Evolutionary conservation across 2,329 filamentous ascomycete genomes (phyloP), one percentile per base, ranked within the genome.

Genomic region (Chrysosporium keratinophilum): DNA sequence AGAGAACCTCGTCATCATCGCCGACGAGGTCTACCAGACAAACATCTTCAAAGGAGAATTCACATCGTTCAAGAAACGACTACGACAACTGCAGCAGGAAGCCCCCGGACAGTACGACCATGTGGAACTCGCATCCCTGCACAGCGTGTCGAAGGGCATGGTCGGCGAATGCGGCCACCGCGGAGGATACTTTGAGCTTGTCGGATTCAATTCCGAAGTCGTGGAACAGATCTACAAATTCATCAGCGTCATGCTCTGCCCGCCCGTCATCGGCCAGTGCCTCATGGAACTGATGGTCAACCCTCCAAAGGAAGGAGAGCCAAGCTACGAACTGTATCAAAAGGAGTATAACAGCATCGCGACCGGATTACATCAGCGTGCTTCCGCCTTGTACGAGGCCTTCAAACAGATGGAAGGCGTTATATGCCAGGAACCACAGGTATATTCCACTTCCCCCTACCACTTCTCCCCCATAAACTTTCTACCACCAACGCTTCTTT

Each of bases 1-100:
- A 69, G 82, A 96, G 76, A 82, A 84, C 62, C 79, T 98, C 23
- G 89, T 97, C 54, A 77, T 97, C 60, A 81, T 98, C 64, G 93
- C 93, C 50, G 93, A 98, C 66, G 93, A 98, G 72, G 93, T 98
- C 37, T 98, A 98, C 80, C 93, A 98, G 75, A 97, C 93, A 67
- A 98, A 98, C 71, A 87, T 98, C 63, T 98, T 98, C 74, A 76
- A 86, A 58, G 93, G 93, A 70, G 79, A 91, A 69, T 98, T 98
- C 77, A 82, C 87, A 74, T 94, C 87, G 65, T 97, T 98, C 84
- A 97, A 97, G 76, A 83, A 86, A 63, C 83, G 85, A 40, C 80
- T 98, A 49, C 82, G 90, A 59, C 67, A 85, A 62, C 75, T 97
- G 64, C 91, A 97, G 71, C 77, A 84, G 69, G 74, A 84, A 66